Conservation (phyloP, 768 basidiomycete species). For the Phaffia australis region DNA sequence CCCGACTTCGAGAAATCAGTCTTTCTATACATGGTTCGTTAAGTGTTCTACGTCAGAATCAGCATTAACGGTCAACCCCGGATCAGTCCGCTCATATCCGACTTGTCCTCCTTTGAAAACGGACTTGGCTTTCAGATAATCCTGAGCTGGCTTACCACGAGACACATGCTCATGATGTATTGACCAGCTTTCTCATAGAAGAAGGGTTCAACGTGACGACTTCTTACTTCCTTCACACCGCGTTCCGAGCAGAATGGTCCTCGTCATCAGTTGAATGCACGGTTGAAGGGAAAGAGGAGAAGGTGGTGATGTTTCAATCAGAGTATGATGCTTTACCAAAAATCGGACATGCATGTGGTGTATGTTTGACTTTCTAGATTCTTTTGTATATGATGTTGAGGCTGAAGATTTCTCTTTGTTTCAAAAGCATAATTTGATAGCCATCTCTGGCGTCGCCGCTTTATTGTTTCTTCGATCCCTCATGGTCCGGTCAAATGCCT, state of each 20-base stretch:
- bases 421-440: constrained; percentile 26
- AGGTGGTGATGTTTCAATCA: constrained; percentile 28
- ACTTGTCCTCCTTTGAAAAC: background rate
- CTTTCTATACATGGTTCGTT: background rate
- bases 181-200: constrained; percentile 6
- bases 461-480: constrained; percentile 27
- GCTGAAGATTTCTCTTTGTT: too few relatives aligned
- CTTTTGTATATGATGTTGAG: background rate
- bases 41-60: background rate
- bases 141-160: constrained; percentile 18
- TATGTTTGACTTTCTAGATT: background rate
- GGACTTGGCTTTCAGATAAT: constrained; percentile 17
- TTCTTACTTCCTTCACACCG: background rate
- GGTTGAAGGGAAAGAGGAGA: constrained; percentile 4
- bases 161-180: constrained; percentile 8
- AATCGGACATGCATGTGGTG: constrained; percentile 30
- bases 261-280: constrained; percentile 28
- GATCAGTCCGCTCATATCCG: background rate
- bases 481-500: constrained; percentile 27
- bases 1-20: background rate
- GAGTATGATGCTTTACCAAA: constrained; percentile 30
- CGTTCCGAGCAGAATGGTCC: constrained; percentile 9
- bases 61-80: background rate
- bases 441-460: constrained; percentile 30
- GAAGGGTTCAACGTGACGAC: constrained; percentile 11